Evolutionary conservation across 352 stramenopile genomes (phyloP).

Genomic region (Phytophthora uliginosa): DNA sequence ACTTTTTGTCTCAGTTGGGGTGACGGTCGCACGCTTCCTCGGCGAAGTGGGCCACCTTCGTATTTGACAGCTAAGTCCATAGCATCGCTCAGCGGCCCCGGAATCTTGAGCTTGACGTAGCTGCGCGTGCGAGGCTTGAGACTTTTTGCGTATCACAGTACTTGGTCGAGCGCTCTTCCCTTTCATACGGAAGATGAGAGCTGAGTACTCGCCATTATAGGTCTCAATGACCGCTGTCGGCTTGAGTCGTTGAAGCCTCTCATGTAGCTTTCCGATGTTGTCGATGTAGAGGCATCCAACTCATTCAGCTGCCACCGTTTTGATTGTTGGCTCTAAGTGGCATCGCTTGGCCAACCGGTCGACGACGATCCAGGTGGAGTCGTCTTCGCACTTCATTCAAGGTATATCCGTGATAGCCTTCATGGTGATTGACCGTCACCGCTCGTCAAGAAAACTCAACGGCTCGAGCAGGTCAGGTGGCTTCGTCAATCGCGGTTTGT

Average conservation of each 20-base stretch:
- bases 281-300: slow-evolving; percentile 5
- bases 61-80: slow-evolving; percentile 9
- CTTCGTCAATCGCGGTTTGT: not conserved
- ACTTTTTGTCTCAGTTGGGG: not conserved
- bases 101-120: slow-evolving; percentile 15
- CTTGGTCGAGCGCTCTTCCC: no score
- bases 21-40: slow-evolving; percentile 3
- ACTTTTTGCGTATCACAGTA: no score
- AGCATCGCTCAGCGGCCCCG: not conserved
- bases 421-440: slow-evolving; percentile 14
- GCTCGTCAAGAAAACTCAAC: slow-evolving; percentile 10
- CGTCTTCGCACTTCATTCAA: not conserved
- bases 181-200: not conserved
- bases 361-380: slow-evolving; percentile 16
- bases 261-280: no score
- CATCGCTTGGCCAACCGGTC: slow-evolving; percentile 16
- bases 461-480: not conserved
- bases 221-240: no score
- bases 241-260: no score
- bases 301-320: not conserved
- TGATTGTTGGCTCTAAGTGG: not conserved
- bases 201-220: no score
- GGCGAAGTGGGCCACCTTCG: slow-evolving; percentile 4
- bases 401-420: slow-evolving; percentile 13
- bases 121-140: no score